Conservation (phyloP, 768 basidiomycete species). For the Tulasnella calospora region DNA sequence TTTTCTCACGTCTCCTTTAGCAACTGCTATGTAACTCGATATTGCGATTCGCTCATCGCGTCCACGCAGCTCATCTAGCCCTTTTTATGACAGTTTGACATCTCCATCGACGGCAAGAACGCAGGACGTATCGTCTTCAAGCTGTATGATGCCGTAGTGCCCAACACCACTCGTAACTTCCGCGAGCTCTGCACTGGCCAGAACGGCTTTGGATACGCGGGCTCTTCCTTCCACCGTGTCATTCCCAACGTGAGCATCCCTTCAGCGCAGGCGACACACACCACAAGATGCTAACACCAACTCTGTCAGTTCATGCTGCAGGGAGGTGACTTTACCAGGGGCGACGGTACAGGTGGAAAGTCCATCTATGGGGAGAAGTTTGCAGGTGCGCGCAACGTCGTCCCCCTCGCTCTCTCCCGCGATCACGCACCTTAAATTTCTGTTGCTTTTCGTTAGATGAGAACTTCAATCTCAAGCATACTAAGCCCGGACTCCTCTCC, state of each 20-base stretch:
- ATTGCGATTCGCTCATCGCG: neutral
- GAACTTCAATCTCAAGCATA: slow-evolving; percentile 40
- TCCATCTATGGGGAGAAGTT: slow-evolving; percentile 42
- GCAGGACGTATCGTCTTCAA: slow-evolving; percentile 65
- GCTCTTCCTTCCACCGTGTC: slow-evolving; percentile 39
- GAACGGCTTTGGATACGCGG: slow-evolving; percentile 39
- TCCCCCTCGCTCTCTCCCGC: slow-evolving; percentile 54
- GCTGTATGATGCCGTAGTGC: slow-evolving; percentile 75
- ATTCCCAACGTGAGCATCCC: slow-evolving; percentile 36
- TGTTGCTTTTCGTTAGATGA: slow-evolving; percentile 36
- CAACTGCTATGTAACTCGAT: neutral
- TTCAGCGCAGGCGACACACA: neutral
- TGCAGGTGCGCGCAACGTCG: slow-evolving; percentile 35
- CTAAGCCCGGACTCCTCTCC: slow-evolving; percentile 44
- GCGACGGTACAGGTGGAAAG: slow-evolving; percentile 39
- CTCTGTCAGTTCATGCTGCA: slow-evolving; percentile 39
- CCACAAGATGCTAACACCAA: slow-evolving; percentile 18
- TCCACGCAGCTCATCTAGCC: neutral
- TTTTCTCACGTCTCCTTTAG: neutral
- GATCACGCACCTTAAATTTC: neutral
- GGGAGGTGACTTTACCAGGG: slow-evolving; percentile 44
- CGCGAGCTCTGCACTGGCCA: slow-evolving; percentile 55
- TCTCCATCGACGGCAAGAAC: slow-evolving; percentile 38
- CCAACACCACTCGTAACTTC: slow-evolving; percentile 76
- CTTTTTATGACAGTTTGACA: slow-evolving; percentile 35